Conservation (phyloP, 306 rosid genomes). For the Ochetophila trinervis region DNA sequence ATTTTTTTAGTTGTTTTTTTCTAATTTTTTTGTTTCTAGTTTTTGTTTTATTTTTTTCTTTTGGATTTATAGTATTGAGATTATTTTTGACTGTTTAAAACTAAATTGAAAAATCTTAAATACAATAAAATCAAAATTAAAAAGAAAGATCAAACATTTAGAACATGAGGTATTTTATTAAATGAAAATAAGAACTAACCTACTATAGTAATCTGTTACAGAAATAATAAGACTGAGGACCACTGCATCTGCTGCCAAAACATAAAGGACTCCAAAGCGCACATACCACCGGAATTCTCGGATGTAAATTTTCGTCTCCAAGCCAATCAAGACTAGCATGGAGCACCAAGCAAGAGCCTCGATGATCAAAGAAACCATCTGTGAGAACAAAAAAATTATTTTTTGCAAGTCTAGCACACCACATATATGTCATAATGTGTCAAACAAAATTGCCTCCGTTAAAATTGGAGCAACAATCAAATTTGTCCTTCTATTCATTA, state of each 20-base stretch:
- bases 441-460: not conserved
- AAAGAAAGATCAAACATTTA: not conserved
- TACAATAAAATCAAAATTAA: too few species aligned
- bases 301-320: constrained; percentile 68
- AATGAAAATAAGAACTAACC: constrained; percentile 38
- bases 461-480: not conserved
- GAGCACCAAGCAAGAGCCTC: constrained; percentile 71
- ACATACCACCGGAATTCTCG: constrained; percentile 72
- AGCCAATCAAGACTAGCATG: constrained; percentile 50
- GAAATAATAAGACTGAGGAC: constrained; percentile 60
- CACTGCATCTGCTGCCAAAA: constrained; percentile 69
- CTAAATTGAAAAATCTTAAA: too few species aligned
- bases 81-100: too few species aligned
- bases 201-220: constrained; percentile 44
- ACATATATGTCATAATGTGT: not conserved
- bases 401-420: constrained; percentile 4
- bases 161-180: not conserved
- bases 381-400: constrained; percentile 17
- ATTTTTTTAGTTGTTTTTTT: too few species aligned
- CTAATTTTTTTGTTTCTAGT: too few species aligned
- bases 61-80: too few species aligned
- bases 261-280: constrained; percentile 75
- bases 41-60: too few species aligned
- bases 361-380: constrained; percentile 43
- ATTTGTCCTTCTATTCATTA: not conserved